A percentile compares a stretch with the other conserved stretches of the same genome.
Conservation (phyloP, 169 alveolate species). For the Eimeria necatrix region DNA sequence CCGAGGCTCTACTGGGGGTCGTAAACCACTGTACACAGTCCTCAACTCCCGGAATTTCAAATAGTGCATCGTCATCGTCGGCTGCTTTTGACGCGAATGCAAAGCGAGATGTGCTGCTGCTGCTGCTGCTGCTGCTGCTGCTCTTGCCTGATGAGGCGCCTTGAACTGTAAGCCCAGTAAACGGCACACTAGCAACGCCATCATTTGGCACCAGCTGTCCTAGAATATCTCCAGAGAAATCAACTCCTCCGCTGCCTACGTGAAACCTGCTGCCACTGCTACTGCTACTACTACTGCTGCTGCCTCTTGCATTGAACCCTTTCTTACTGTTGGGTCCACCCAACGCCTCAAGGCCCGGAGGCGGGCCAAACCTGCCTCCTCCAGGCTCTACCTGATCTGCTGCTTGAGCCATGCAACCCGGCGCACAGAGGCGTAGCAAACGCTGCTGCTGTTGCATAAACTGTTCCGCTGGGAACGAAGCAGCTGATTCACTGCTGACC, state of each 20-base stretch:
- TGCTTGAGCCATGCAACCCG: constrained; percentile 44
- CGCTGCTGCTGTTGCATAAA: constrained; percentile 26
- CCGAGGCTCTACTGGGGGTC: constrained; percentile 31
- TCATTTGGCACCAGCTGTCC: constrained; percentile 27
- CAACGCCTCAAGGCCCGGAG: constrained; percentile 69
- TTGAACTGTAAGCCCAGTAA: constrained; percentile 9
- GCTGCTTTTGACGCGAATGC: constrained; percentile 49
- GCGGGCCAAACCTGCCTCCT: constrained; percentile 59
- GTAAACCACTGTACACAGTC: constrained; percentile 71
- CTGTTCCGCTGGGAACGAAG: constrained; percentile 34
- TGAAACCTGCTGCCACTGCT: constrained; percentile 50
- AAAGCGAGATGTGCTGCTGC: constrained; percentile 61
- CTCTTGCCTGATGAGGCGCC: constrained; percentile 23
- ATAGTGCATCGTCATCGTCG: constrained; percentile 55
- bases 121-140: constrained; percentile 29
- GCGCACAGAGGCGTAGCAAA: constrained; percentile 29
- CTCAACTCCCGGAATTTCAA: constrained; percentile 61
- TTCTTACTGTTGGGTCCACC: constrained; percentile 23
- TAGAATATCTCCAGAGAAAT: constrained; percentile 18
- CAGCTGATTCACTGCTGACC: background rate
- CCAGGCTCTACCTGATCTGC: constrained; percentile 22
- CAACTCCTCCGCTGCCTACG: background rate
- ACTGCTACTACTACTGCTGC: constrained; percentile 55
- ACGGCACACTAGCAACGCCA: constrained; percentile 47
- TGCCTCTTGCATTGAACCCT: background rate